Evolutionary conservation across 1,284 basidiomycete species (phyloP), one percentile per base, ranked within the genome.

Genomic region (Tetrapyrgos nigripes): DNA sequence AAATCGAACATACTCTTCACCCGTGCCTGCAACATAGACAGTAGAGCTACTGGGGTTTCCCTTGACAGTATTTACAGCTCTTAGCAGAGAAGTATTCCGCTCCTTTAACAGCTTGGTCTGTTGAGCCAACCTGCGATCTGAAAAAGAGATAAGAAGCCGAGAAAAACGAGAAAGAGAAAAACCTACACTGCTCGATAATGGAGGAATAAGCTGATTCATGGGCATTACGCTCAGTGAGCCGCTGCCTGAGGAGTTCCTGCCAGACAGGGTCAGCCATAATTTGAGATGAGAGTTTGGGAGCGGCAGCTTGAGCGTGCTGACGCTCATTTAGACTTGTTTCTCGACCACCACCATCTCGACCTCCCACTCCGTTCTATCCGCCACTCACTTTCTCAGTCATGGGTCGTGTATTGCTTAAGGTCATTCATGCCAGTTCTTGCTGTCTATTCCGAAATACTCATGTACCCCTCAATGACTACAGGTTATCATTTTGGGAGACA

Each of bases 401-500:
- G 91, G 91, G 92, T 70, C 89, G 91, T 68, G 96, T 98, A 69
- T 85, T 99, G 58, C 89, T 99, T 76, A 99, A 99, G 89, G 96
- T 96, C 26, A 14, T 31, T 45, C 29, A 19, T 40, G 59, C 17
- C 46, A 31, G 37, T 43, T 53, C 46, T 27, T 50, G 11, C 29
- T 55, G 27, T 23, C 17, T 11, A n/a, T 37, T 51, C 29, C 37
- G 21, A 29, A 46, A 24, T 37, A 55, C 47, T 57, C 47, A 53
- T 28, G 19, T 44, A 43, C 28, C 47, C 43, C 26, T 48, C 19
- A 56, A 28, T 23, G 13, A 40, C 21, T 31, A 1, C 40, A 98
- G 96, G 95, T 97, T 76, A 98, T 98, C 81, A 98, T 98, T 75
- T 89, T 98, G 64, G 96, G 96, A 66, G 96, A 98, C 84, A 96